Conservation (phyloP, 75 land plant species). For the Pinus taeda region DNA sequence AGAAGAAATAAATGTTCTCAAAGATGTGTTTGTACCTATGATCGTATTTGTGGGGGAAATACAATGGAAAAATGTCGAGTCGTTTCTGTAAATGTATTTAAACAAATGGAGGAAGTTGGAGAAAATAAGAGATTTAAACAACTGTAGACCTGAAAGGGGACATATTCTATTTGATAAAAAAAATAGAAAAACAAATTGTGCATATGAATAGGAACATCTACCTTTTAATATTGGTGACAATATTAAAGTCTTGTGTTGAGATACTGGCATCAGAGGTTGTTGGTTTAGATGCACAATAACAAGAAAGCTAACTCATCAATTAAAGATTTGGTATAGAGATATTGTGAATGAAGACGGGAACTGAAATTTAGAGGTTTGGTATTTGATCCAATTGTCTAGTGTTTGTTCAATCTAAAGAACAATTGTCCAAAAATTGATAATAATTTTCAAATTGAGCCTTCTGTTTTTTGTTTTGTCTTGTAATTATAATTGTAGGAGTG, state of each 20-base stretch:
- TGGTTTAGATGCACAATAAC: slow-evolving; percentile 12
- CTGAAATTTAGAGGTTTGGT: slow-evolving; percentile 55
- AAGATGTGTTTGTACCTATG: slow-evolving; percentile 20
- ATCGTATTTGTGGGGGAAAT: background rate
- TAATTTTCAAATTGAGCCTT: background rate
- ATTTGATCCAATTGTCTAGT: background rate
- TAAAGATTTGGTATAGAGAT: slow-evolving; percentile 80
- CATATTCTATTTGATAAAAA: background rate
- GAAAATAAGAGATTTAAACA: background rate
- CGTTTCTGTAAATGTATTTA: slow-evolving; percentile 5
- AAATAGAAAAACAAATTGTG: background rate
- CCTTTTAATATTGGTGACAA: background rate
- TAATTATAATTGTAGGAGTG: slow-evolving; percentile 57
- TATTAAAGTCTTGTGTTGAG: slow-evolving; percentile 71
- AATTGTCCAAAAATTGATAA: too few relatives aligned
- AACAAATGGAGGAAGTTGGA: slow-evolving; percentile 4
- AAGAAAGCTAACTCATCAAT: slow-evolving; percentile 37
- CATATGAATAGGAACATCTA: background rate
- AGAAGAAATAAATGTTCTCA: slow-evolving; percentile 19
- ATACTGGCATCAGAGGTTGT: slow-evolving; percentile 89
- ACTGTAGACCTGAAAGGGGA: background rate
- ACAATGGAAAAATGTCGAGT: background rate
- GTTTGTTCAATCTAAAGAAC: background rate
- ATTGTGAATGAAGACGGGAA: slow-evolving; percentile 64
- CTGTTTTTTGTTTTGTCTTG: slow-evolving; percentile 3